phyloP scores from a whole-genome alignment of 2,329 filamentous ascomycete species.

The Triangularia setosa region DNA sequence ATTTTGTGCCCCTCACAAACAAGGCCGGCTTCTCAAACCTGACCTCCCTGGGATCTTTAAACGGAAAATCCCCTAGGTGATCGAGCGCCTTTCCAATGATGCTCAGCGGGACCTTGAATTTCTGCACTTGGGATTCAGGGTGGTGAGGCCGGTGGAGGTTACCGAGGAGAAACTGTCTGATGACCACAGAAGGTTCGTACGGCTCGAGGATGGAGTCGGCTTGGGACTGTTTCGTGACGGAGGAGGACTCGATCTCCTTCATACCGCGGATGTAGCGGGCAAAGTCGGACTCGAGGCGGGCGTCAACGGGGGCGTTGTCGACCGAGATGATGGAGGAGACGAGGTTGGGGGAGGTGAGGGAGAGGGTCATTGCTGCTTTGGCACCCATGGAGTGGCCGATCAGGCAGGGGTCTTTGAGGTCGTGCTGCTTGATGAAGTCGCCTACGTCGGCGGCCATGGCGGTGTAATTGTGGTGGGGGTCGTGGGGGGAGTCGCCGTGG shows the following conservation, averaged over 20 bases:
- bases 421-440: constrained; percentile 69
- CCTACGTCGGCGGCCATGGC: constrained; percentile 81
- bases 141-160: constrained; percentile 63
- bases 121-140: constrained; percentile 46
- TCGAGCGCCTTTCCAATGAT: constrained; percentile 65
- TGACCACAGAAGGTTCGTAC: constrained; percentile 69
- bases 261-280: constrained; percentile 78
- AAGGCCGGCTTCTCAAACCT: constrained; percentile 75
- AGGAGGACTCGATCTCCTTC: constrained; percentile 69
- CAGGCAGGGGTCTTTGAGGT: constrained; percentile 65
- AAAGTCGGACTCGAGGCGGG: constrained; percentile 70
- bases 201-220: constrained; percentile 74
- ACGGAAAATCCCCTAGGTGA: constrained; percentile 86
- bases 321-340: constrained; percentile 74
- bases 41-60: constrained; percentile 62
- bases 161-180: constrained; percentile 88
- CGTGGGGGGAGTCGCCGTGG: constrained; percentile 85
- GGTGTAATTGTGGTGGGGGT: constrained; percentile 70
- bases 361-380: constrained; percentile 86
- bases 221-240: constrained; percentile 65
- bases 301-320: constrained; percentile 88
- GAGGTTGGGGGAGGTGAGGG: constrained; percentile 63
- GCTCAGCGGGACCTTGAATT: constrained; percentile 75
- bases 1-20: constrained; percentile 74
- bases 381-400: constrained; percentile 98